These are phyloP conservation scores for Xylaria longipes DNA, from an alignment of 495 filamentous ascomycete genomes.

Conservation along the genomic window DNA sequence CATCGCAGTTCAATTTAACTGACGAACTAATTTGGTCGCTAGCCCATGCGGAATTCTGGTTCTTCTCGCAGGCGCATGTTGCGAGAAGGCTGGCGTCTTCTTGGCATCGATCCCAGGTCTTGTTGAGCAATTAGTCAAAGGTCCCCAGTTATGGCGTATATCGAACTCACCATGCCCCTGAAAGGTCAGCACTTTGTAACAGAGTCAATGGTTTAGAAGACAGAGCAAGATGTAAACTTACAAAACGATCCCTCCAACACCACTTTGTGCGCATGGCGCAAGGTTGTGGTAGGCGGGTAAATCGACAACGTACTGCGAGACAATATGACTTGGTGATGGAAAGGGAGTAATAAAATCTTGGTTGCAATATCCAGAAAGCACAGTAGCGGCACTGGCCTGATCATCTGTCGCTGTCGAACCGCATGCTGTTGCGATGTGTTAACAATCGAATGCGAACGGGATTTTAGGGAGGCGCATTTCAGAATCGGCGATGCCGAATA, in stretches of 20 bases:
- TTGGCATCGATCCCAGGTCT: slow-evolving; percentile 37
- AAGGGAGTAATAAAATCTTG: slow-evolving; percentile 45
- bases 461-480: not conserved
- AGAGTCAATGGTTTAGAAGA: not conserved
- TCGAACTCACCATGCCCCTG: slow-evolving; percentile 45
- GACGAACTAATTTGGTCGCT: slow-evolving; percentile 48
- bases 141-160: not conserved
- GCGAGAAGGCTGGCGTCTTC: slow-evolving; percentile 47
- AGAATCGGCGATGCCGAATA: not conserved
- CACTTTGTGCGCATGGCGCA: slow-evolving; percentile 51
- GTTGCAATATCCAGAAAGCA: slow-evolving; percentile 56
- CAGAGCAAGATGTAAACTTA: slow-evolving; percentile 31
- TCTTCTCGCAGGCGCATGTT: slow-evolving; percentile 55
- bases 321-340: slow-evolving; percentile 44
- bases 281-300: slow-evolving; percentile 48
- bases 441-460: not conserved
- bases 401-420: slow-evolving; percentile 53
- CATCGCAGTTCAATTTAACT: slow-evolving; percentile 48
- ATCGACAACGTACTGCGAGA: slow-evolving; percentile 55
- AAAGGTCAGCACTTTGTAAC: not conserved
- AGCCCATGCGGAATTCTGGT: slow-evolving; percentile 49
- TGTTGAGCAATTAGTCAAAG: slow-evolving; percentile 24
- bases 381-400: slow-evolving; percentile 49
- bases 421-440: slow-evolving; percentile 28
- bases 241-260: slow-evolving; percentile 48